Percentiles rank a stretch among this genome's conserved stretches.
phyloP scores from a whole-genome alignment of 805 yeast species.

The Teunomyces gatunensis region DNA sequence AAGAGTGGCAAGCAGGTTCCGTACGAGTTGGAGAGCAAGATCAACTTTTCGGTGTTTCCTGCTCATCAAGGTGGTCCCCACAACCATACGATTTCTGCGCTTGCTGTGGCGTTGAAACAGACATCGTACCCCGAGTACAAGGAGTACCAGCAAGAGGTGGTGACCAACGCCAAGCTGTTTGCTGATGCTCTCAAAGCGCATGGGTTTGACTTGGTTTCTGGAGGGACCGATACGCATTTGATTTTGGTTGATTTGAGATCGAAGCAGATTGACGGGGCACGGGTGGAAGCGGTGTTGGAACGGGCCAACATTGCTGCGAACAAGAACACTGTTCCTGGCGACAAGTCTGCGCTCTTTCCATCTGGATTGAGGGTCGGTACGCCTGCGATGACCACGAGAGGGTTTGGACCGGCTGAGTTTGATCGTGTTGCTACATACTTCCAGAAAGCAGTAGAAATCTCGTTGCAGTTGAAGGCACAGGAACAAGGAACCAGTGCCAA shows the following conservation, averaged over 20 bases:
- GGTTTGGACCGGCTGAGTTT: constrained; percentile 86
- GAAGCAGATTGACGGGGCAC: constrained; percentile 17
- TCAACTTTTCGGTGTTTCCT: constrained; percentile 98
- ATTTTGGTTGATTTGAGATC: constrained; percentile 80
- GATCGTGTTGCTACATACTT: constrained; percentile 74
- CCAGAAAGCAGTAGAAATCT: constrained; percentile 69
- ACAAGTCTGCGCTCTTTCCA: constrained; percentile 93
- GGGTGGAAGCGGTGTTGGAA: constrained; percentile 72
- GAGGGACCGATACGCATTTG: constrained; percentile 97
- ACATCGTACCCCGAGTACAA: constrained; percentile 87
- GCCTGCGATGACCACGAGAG: constrained; percentile 98
- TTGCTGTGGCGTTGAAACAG: constrained; percentile 96
- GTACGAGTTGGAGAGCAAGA: constrained; percentile 90
- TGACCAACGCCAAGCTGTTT: constrained; percentile 82
- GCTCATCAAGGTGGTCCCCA: constrained; percentile 99
- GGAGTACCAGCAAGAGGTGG: constrained; percentile 84
- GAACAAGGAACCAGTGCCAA: constrained; percentile 59
- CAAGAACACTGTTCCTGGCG: constrained; percentile 98
- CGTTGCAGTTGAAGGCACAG: constrained; percentile 57
- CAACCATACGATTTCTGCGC: constrained; percentile 96
- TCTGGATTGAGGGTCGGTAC: constrained; percentile 98
- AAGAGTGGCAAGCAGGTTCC: constrained; percentile 89
- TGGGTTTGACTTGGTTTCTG: constrained; percentile 82
- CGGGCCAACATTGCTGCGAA: constrained; percentile 91
- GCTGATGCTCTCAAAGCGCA: constrained; percentile 68